These are phyloP conservation scores for Apocynum venetum DNA, from an alignment of 257 asterid species.

Conservation along the genomic window DNA sequence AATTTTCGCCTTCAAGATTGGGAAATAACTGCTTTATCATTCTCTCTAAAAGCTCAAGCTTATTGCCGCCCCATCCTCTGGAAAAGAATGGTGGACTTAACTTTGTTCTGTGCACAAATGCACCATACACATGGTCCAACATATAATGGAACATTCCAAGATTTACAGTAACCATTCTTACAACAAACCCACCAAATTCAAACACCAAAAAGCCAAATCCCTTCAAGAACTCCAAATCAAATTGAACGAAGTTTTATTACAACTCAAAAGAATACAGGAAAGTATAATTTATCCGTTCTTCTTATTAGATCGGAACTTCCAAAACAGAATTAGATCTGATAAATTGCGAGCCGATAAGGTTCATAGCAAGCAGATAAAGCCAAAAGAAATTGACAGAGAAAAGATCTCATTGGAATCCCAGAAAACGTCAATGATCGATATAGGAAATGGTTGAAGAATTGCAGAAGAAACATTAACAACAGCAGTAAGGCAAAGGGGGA, in stretches of 20 bases:
- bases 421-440: not conserved
- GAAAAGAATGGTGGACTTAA: conserved; percentile 80
- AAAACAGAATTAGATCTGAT: not conserved
- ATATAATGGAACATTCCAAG: conserved; percentile 78
- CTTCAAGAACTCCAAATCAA: conserved; percentile 17
- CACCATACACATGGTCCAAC: conserved; percentile 87
- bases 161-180: conserved; percentile 64
- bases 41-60: conserved; percentile 83
- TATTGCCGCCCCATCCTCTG: conserved; percentile 92
- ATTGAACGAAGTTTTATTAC: conserved; percentile 1
- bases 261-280: conserved; percentile 4
- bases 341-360: not conserved
- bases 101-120: conserved; percentile 84
- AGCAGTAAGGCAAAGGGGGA: not conserved
- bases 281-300: not conserved
- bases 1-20: conserved; percentile 53
- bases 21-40: conserved; percentile 74
- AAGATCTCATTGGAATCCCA: not conserved
- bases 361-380: not conserved
- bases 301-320: not conserved
- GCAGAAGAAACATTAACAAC: not conserved
- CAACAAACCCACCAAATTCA: conserved; percentile 14
- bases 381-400: not conserved
- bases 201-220: not conserved
- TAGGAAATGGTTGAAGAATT: not conserved